Conservation (phyloP, 2,329 filamentous ascomycete genomes). For the Aspergillus aculeatinus region DNA sequence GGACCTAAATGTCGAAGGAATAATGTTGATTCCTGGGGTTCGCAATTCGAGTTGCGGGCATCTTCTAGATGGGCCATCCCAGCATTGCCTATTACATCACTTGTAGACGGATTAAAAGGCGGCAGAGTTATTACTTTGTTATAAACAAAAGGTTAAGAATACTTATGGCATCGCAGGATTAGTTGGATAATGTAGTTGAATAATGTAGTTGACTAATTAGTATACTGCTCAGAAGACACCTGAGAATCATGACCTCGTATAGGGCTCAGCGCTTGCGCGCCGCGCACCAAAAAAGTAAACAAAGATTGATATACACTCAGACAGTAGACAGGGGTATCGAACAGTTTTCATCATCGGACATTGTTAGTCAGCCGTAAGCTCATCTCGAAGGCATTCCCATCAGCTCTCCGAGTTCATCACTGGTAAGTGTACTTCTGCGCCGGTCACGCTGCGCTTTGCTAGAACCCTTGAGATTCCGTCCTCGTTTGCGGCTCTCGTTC, state of each 20-base stretch:
- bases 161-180: too few relatives aligned
- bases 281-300: not conserved
- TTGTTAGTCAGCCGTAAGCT: constrained; percentile 4
- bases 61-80: too few relatives aligned
- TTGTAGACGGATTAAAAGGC: too few relatives aligned
- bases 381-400: constrained; percentile 30
- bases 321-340: constrained; percentile 8
- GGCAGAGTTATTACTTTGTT: too few relatives aligned
- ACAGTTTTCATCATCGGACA: constrained; percentile 1
- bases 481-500: constrained; percentile 38
- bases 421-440: constrained; percentile 47
- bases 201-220: too few relatives aligned
- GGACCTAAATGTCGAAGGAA: too few relatives aligned
- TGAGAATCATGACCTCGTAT: not conserved
- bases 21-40: too few relatives aligned
- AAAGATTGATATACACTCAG: constrained; percentile 6
- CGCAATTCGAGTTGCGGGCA: too few relatives aligned
- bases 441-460: constrained; percentile 30
- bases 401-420: constrained; percentile 44
- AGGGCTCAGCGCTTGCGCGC: too few relatives aligned
- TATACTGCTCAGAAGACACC: not conserved
- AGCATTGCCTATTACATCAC: too few relatives aligned
- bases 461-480: constrained; percentile 28
- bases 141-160: too few relatives aligned
- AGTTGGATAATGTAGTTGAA: too few relatives aligned